Evolutionary conservation across 2,329 filamentous ascomycete genomes (phyloP), one percentile per base, ranked within the genome.

Genomic region (Dichotomopilus funicola): DNA sequence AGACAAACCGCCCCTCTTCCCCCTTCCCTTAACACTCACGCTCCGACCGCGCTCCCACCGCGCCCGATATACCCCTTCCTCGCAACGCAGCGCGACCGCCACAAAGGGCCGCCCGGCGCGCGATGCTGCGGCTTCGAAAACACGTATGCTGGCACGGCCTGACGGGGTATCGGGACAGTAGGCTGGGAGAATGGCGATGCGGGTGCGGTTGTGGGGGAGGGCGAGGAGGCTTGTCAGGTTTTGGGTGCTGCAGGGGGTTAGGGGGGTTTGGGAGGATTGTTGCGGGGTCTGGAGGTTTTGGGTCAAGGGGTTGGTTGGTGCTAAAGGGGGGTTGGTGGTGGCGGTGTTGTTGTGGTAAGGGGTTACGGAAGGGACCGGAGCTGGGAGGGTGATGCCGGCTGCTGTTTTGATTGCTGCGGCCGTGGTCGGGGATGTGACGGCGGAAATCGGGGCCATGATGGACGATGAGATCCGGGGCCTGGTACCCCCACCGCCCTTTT

Each of bases 181-280:
- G 58, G 66, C 61, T 9, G 67, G 66, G 40, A 69, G 64, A 48
- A 70, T 61, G 49, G 65, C 59, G 33, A 65, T 53, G 50, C 64
- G 63, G 36, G 51, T 10, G 10, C 53, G 35, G 27, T 65, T 59
- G 27, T 42, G 36, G 1, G 61, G 61, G 36, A 56, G 55, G 13
- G 62, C 44, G 34, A 70, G 63, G 38, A 66, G 62, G 34, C 60
- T 58, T 33, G 53, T 51, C 13, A 69, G 64, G 58, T 64, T 65
- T 3, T 59, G 55, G 9, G 54, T 55, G 45, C 62, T 56, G 56
- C 49, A 54, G 42, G 47, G 55, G 12, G 53, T 41, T 36, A 27
- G 19, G 19, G 19, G 58, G 49, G 34, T 9, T n/a, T 6, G 45
- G 33, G 33, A 37, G 38, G 36, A 35, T 53, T 10, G 48, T 31